Conservation (phyloP, 1,139 yeast genomes). For the Hanseniaspora uvarum region DNA sequence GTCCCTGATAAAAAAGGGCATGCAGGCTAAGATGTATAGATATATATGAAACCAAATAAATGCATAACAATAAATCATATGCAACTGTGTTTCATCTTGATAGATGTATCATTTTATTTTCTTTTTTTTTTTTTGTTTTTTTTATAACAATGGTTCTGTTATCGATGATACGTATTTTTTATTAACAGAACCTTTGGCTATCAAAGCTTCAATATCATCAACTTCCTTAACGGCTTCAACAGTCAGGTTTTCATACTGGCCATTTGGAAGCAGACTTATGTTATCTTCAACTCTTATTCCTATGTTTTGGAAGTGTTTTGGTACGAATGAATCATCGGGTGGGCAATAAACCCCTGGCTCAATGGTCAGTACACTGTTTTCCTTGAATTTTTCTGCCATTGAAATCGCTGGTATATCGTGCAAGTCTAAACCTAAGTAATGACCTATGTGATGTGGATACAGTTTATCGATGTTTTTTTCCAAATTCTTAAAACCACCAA, state of each 20-base stretch:
- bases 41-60: no score
- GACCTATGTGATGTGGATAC: conserved; percentile 94
- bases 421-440: conserved; percentile 84
- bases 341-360: conserved; percentile 96
- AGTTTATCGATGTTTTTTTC: conserved; percentile 47
- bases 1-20: no score
- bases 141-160: conserved; percentile 1
- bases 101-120: no score
- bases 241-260: conserved; percentile 50
- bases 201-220: conserved; percentile 60
- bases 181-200: conserved; percentile 40
- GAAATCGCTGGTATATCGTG: conserved; percentile 68
- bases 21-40: no score
- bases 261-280: conserved; percentile 57
- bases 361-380: conserved; percentile 74
- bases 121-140: background rate
- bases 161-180: background rate
- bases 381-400: conserved; percentile 40
- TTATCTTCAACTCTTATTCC: conserved; percentile 96
- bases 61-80: background rate
- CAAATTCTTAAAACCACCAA: conserved; percentile 49
- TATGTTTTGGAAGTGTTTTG: conserved; percentile 71
- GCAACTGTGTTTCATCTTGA: no score
- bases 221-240: conserved; percentile 79
- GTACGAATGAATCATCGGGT: conserved; percentile 47